Conservation (phyloP, 2,329 filamentous ascomycete species). For the Botrytis paeoniae region DNA sequence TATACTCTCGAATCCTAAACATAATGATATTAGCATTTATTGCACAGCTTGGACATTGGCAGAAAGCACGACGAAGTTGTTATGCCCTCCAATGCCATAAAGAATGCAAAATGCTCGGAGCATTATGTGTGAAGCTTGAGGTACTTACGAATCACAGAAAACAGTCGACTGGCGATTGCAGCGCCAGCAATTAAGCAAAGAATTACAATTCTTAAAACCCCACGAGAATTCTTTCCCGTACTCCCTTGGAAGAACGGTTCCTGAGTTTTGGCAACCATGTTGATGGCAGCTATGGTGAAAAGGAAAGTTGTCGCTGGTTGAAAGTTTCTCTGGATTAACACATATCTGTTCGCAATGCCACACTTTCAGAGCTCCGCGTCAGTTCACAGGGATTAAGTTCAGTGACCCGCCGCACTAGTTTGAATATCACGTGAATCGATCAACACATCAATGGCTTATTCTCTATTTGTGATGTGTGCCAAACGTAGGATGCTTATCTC, state of each 20-base stretch:
- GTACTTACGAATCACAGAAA: constrained; percentile 91
- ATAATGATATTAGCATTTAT: constrained; percentile 28
- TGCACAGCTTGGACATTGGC: constrained; percentile 7
- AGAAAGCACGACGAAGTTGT: neutral
- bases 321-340: constrained; percentile 25
- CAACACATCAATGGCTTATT: neutral
- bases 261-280: constrained; percentile 42
- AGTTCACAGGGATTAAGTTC: constrained; percentile 29
- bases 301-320: constrained; percentile 31
- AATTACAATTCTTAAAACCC: constrained; percentile 84
- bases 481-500: neutral
- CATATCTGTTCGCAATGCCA: constrained; percentile 32
- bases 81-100: neutral
- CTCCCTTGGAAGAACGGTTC: constrained; percentile 66
- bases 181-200: constrained; percentile 87
- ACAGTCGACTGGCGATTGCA: constrained; percentile 87
- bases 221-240: constrained; percentile 76
- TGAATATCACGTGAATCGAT: neutral
- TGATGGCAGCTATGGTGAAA: constrained; percentile 33
- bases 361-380: constrained; percentile 30
- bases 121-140: constrained; percentile 15
- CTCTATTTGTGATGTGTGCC: neutral
- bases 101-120: neutral
- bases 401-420: constrained; percentile 14
- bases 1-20: constrained; percentile 90